Conservation (phyloP, 768 basidiomycete genomes). For the Amanita phalloides region DNA sequence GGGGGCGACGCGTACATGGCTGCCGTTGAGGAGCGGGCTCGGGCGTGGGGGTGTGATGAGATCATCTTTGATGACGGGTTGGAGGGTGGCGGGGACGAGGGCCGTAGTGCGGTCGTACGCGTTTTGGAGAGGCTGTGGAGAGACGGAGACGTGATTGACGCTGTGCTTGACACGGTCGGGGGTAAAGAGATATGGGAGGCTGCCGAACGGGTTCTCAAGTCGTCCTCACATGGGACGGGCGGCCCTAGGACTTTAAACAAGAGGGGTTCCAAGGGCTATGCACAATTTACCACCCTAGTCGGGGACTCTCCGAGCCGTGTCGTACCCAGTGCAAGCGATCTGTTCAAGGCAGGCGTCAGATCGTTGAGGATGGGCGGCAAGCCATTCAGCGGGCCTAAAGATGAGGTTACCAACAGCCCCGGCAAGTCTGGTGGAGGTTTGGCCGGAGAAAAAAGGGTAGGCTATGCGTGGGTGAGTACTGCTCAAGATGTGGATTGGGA, state of each 20-base stretch:
- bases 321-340: slow-evolving; percentile 61
- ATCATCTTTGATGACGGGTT: slow-evolving; percentile 59
- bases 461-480: slow-evolving; percentile 76
- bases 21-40: slow-evolving; percentile 40
- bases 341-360: slow-evolving; percentile 64
- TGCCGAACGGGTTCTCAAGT: slow-evolving; percentile 48
- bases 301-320: slow-evolving; percentile 58
- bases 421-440: slow-evolving; percentile 11
- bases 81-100: slow-evolving; percentile 22
- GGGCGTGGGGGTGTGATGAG: slow-evolving; percentile 67
- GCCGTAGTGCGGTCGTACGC: slow-evolving; percentile 34
- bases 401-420: background rate
- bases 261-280: slow-evolving; percentile 13
- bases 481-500: slow-evolving; percentile 80
- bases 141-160: slow-evolving; percentile 62
- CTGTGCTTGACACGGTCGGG: slow-evolving; percentile 75
- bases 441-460: slow-evolving; percentile 31
- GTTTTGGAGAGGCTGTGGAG: slow-evolving; percentile 40
- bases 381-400: slow-evolving; percentile 3
- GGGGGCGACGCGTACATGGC: slow-evolving; percentile 27
- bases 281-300: slow-evolving; percentile 72
- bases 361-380: slow-evolving; percentile 30
- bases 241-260: slow-evolving; percentile 12
- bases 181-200: slow-evolving; percentile 75
- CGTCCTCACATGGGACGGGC: slow-evolving; percentile 7